These are phyloP conservation scores for Stachybotrys chartarum DNA, from an alignment of 2,329 filamentous ascomycete species.

Conservation along the genomic window DNA sequence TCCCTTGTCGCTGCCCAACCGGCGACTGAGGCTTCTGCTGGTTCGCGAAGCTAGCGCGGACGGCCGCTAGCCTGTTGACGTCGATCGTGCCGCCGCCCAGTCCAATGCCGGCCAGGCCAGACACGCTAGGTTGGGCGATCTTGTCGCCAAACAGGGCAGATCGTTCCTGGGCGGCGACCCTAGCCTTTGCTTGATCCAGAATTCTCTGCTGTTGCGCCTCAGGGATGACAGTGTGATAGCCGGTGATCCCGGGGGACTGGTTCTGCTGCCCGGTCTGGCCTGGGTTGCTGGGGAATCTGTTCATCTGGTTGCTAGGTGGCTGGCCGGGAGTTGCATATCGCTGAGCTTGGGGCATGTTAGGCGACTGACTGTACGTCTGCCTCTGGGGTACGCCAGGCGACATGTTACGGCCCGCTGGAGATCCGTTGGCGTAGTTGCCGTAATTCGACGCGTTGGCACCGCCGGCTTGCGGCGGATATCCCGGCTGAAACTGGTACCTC, in stretches of 20 bases:
- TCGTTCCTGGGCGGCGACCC: constrained; percentile 37
- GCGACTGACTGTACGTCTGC: constrained; percentile 31
- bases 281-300: constrained; percentile 24
- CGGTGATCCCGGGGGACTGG: constrained; percentile 31
- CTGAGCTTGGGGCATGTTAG: constrained; percentile 25
- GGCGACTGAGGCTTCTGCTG: constrained; percentile 30
- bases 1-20: constrained; percentile 16
- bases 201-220: constrained; percentile 43
- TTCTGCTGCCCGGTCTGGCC: constrained; percentile 18
- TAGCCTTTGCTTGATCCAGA: constrained; percentile 42
- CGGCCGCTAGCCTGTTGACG: constrained; percentile 21
- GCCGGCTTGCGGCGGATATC: constrained; percentile 28
- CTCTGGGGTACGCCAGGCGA: constrained; percentile 35
- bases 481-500: constrained; percentile 32
- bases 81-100: constrained; percentile 20
- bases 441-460: constrained; percentile 29
- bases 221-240: constrained; percentile 42
- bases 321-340: constrained; percentile 24
- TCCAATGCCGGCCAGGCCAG: constrained; percentile 29
- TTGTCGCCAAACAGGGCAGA: constrained; percentile 33
- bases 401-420: constrained; percentile 32
- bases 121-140: constrained; percentile 38
- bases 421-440: constrained; percentile 35
- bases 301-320: constrained; percentile 19
- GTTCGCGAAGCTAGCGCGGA: constrained; percentile 27